These are phyloP conservation scores for Lactarius hatsudake DNA, from an alignment of 768 basidiomycete genomes.

Conservation along the genomic window DNA sequence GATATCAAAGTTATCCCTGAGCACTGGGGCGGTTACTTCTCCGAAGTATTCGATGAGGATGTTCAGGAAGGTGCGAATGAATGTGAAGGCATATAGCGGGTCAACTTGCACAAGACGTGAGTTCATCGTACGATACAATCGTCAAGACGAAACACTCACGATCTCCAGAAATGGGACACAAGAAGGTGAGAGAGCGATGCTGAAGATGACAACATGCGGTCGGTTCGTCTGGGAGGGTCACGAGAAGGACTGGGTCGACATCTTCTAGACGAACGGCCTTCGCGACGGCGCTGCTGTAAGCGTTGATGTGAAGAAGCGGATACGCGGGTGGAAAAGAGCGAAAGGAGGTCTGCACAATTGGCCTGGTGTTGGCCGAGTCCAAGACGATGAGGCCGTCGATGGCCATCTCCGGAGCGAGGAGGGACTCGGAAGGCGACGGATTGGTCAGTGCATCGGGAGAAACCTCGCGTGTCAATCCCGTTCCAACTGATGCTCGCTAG, in stretches of 20 bases:
- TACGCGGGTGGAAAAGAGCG: slow-evolving; percentile 73
- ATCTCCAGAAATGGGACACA: slow-evolving; percentile 82
- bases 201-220: slow-evolving; percentile 83
- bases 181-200: slow-evolving; percentile 68
- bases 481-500: neutral
- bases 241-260: slow-evolving; percentile 74
- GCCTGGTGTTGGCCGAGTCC: slow-evolving; percentile 34
- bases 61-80: slow-evolving; percentile 80
- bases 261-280: slow-evolving; percentile 52
- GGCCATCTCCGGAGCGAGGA: slow-evolving; percentile 16
- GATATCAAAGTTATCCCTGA: slow-evolving; percentile 92
- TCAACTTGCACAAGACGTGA: slow-evolving; percentile 54
- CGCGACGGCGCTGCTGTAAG: slow-evolving; percentile 68
- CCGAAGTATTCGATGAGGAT: slow-evolving; percentile 88
- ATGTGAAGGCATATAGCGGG: slow-evolving; percentile 86
- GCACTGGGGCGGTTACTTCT: slow-evolving; percentile 68
- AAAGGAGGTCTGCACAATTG: slow-evolving; percentile 91
- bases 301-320: slow-evolving; percentile 82
- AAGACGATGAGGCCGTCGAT: slow-evolving; percentile 29
- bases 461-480: neutral
- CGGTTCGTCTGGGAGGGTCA: slow-evolving; percentile 47
- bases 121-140: neutral
- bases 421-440: neutral
- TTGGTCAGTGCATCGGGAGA: neutral
- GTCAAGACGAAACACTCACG: slow-evolving; percentile 45